These are phyloP conservation scores for Tetrahymena malaccensis DNA, from an alignment of 73 alveolate genomes.

Conservation along the genomic window DNA sequence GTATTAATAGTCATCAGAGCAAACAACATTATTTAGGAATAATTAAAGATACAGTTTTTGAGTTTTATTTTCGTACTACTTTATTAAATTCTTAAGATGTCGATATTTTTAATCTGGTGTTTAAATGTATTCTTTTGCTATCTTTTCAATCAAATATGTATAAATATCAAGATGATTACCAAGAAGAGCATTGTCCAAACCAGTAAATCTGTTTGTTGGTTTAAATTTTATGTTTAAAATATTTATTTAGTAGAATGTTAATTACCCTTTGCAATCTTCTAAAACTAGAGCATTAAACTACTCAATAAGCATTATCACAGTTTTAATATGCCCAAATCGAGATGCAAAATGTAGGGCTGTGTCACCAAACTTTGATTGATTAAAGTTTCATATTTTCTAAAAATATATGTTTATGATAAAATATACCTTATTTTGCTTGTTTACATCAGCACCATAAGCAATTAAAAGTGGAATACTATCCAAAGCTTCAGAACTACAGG, in stretches of 20 bases:
- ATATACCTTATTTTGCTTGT: constrained; percentile 6
- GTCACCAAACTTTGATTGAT: constrained; percentile 2
- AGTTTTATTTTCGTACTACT: not conserved
- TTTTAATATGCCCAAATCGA: constrained; percentile 22
- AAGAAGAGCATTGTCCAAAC: not conserved
- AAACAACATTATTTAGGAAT: not conserved
- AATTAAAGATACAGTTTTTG: not conserved
- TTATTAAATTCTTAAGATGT: not conserved
- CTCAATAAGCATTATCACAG: not conserved
- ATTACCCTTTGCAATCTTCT: constrained; percentile 8
- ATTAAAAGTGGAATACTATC: constrained; percentile 23
- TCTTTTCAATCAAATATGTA: constrained; percentile 2
- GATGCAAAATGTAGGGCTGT: constrained; percentile 27
- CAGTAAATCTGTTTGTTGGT: not conserved
- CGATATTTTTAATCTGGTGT: not conserved
- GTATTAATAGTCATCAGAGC: not conserved
- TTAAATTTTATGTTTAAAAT: not conserved
- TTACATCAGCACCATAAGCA: constrained; percentile 34
- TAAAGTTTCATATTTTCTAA: not conserved
- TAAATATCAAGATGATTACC: not conserved
- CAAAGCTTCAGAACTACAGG: constrained; percentile 36
- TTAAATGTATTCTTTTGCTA: not conserved
- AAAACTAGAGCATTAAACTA: constrained; percentile 1
- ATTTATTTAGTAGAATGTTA: not conserved
- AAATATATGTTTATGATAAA: not conserved